Conservation (phyloP, 2,329 filamentous ascomycete species). For the Hypoxylon sp. region DNA sequence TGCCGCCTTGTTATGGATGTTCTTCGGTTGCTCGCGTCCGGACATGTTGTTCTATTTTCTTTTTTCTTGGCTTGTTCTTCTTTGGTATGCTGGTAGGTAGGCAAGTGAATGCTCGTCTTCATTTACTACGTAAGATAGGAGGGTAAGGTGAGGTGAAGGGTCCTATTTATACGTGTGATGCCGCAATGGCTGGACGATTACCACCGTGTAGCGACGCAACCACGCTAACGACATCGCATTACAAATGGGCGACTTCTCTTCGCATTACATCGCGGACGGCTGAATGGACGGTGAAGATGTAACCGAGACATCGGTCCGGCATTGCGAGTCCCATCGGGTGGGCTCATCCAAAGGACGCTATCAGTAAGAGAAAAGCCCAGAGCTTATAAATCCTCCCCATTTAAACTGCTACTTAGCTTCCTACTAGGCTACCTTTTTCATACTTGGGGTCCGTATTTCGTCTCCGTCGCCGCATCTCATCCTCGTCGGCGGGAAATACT, state of each 20-base stretch:
- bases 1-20: constrained; percentile 40
- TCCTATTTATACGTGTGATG: neutral
- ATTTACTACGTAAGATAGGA: neutral
- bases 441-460: too few relatives aligned
- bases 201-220: too few relatives aligned
- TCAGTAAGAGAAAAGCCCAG: neutral
- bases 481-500: neutral
- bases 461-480: neutral
- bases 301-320: neutral
- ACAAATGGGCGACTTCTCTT: neutral
- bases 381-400: neutral
- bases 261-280: too few relatives aligned
- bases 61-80: too few relatives aligned
- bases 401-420: neutral
- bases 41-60: neutral
- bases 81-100: too few relatives aligned
- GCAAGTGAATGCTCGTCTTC: constrained; percentile 5
- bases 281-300: neutral
- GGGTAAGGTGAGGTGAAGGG: neutral
- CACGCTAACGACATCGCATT: neutral
- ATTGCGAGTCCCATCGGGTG: neutral
- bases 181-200: neutral
- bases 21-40: neutral
- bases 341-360: neutral
- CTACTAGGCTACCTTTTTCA: too few relatives aligned